Evolutionary conservation across 176 grass and related monocot species (phyloP), one percentile per base, ranked within the genome.

Genomic region (Ensete ventricosum): DNA sequence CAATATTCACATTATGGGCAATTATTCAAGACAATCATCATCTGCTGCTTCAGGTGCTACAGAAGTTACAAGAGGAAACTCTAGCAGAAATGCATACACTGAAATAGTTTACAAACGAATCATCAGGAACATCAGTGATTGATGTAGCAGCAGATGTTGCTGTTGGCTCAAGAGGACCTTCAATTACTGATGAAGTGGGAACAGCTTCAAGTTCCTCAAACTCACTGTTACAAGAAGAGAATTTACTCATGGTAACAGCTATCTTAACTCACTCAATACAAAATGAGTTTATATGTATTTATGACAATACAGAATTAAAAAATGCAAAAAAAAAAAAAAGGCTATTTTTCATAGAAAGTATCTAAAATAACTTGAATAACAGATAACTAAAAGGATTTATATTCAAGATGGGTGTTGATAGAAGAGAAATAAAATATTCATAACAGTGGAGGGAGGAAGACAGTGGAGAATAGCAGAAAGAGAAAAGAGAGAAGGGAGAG

Each of bases 31-130:
- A 57, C 13, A 19, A 14, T 67, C 12, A 67, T 23, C 23, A 67
- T 24, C 64, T 27, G 64, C 10, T 27, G 11, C 9, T 62, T 17
- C 13, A 43, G 34, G 34, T 43, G 4, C 57, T n/a, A 62, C 0
- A 62, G 21, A 19, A 62, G 57, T 62, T 17, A 17, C 21, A 17
- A 51, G 24, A 53, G 55, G 73, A 48, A 62, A 22, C 59, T 64
- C 16, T 59, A 22, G 24, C 19, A 64, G 59, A 24, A 51, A 24
- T 17, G 64, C 58, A 24, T 76, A 64, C 74, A 52, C 74, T 76
- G 74, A 76, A 76, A 51, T 64, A 76, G 26, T 76, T 76, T 20
- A 76, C 74, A 76, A 76, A 76, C 25, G n/a, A 22, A 62, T 76
- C 74, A 76, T 76, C 74, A 64, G 73, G 55, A 76, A 62, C 73